phyloP scores from a whole-genome alignment of 2,329 filamentous ascomycete genomes.

The Fusarium lateritium region DNA sequence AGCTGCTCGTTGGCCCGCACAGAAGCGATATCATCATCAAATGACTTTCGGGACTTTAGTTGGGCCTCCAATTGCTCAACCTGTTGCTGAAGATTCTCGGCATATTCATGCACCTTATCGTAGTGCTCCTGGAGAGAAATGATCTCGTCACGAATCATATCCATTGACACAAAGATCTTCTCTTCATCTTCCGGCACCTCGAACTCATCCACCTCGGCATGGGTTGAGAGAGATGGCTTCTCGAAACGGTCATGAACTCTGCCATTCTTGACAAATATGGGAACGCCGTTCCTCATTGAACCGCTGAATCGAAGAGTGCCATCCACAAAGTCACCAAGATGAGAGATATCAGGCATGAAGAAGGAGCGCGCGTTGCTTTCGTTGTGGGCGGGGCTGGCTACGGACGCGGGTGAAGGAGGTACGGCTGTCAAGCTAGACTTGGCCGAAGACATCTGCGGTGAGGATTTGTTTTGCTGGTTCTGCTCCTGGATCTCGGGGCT shows the following conservation, averaged over 20 bases:
- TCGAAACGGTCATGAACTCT: conserved; percentile 62
- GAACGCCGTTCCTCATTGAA: conserved; percentile 67
- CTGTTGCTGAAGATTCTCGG: conserved; percentile 67
- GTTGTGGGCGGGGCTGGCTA: conserved; percentile 54
- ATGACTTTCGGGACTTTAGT: conserved; percentile 61
- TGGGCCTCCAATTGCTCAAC: conserved; percentile 66
- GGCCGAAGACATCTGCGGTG: conserved; percentile 57
- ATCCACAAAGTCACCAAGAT: conserved; percentile 71
- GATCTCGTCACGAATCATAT: conserved; percentile 73
- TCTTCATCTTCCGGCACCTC: conserved; percentile 68
- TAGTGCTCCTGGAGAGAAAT: conserved; percentile 70
- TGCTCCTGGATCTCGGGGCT: conserved; percentile 50
- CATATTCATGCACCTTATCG: conserved; percentile 68
- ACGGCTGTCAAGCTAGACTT: conserved; percentile 61
- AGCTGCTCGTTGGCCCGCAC: conserved; percentile 63
- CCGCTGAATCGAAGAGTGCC: conserved; percentile 67
- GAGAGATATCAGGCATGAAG: conserved; percentile 67
- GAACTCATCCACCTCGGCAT: conserved; percentile 66
- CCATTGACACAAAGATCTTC: conserved; percentile 72
- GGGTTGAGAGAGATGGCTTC: conserved; percentile 53
- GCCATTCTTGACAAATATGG: conserved; percentile 69
- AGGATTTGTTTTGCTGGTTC: conserved; percentile 48
- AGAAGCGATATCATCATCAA: conserved; percentile 59
- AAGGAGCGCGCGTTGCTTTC: conserved; percentile 66
- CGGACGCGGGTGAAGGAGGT: conserved; percentile 55